Evolutionary conservation across 306 rosid species (phyloP).

Genomic region (Purshia tridentata): DNA sequence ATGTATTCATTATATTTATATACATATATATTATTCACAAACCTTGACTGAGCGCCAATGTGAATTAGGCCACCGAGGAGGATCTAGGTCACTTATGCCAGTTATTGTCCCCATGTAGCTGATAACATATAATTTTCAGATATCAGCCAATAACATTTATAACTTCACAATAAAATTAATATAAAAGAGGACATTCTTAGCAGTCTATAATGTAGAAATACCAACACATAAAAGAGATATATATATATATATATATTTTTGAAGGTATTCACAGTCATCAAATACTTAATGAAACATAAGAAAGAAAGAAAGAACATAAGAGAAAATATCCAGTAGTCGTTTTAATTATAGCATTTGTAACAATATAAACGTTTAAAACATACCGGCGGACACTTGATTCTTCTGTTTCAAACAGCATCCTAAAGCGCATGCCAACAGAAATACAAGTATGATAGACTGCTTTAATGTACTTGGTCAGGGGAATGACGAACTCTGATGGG

Average conservation of each 20-base stretch:
- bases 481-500: slow-evolving; percentile 95
- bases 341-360: background rate
- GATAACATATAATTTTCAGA: slow-evolving; percentile 28
- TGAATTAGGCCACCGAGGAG: slow-evolving; percentile 79
- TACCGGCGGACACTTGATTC: slow-evolving; percentile 98
- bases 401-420: slow-evolving; percentile 98
- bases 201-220: background rate
- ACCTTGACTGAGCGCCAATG: slow-evolving; percentile 99
- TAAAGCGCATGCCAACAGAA: slow-evolving; percentile 97
- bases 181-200: background rate
- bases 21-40: slow-evolving; percentile 18
- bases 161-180: background rate
- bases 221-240: too few species aligned
- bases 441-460: slow-evolving; percentile 95
- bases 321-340: background rate
- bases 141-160: background rate
- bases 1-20: background rate
- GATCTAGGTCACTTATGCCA: slow-evolving; percentile 84
- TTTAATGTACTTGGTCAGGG: slow-evolving; percentile 76
- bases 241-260: too few species aligned
- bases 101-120: slow-evolving; percentile 96
- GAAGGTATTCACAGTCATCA: background rate
- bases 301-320: background rate
- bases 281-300: background rate
- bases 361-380: slow-evolving; percentile 18